Base-by-base conservation (phyloP, 2,329 filamentous ascomycete species). In the Xylariaceae sp. region DNA sequence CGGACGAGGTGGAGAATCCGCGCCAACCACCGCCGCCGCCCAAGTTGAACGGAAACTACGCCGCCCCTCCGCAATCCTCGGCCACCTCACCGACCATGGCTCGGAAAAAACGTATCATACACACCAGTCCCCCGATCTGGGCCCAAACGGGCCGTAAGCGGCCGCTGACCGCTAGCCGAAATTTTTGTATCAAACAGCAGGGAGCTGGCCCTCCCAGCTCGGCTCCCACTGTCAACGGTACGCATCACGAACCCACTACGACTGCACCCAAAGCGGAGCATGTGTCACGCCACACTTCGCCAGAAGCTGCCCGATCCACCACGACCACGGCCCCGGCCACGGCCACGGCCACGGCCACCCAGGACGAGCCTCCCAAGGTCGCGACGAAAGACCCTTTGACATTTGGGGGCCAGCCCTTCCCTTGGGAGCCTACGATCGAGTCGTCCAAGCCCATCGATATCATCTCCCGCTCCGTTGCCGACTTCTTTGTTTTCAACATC, bases 401-500 rank as follows among this genome's bases (percentile, higher is more conserved):
- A 8, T 70, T 68, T 52, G 65, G 66, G 13, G 68, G 69, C 15
- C 68, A 63, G 23, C 68, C 64, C 45, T 73, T 71, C 53, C 76
- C 80, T 0, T 88, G 86, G 85, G 86, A 89, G 67, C 75, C 80
- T 23, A 84, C 86, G 39, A 87, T 96, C 51, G 87, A 85, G 1
- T 86, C 88, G 52, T 78, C 83, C 8, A 84, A 86, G 61, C 89
- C 89, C 0, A 82, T 86, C 57, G 89, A 94, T 66, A 87, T 92
- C 62, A 75, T 94, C 9, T 85, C 86, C n/a, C 88, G 86, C 67
- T 73, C 80, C 15, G 81, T 96, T n/a, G 89, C 88, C 62, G 89
- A 96, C 70, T 96, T 92, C 68, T 77, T 97, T 9, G 95, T 87
- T 70, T 72, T 83, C 52, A 80, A 88, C 57, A 87, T 94, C 15